Evolutionary conservation across 1,284 basidiomycete genomes (phyloP).

Genomic region (Chalciporus piperatoides): DNA sequence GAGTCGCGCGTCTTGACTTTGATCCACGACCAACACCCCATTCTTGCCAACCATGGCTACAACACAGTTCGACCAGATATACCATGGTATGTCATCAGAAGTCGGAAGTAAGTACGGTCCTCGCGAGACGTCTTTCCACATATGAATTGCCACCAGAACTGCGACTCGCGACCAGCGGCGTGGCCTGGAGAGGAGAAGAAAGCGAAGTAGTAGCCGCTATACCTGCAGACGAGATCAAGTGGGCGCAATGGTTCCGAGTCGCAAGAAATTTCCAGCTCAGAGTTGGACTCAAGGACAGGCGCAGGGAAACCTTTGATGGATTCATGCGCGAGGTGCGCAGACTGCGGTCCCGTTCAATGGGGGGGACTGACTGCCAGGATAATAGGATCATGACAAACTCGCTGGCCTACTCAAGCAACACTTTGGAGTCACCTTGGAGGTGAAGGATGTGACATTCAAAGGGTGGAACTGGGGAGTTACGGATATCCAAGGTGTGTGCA

Average conservation of each 20-base stretch:
- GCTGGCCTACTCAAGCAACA: constrained; percentile 76
- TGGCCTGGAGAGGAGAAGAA: constrained; percentile 87
- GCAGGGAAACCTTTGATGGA: constrained; percentile 87
- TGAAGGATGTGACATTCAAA: constrained; percentile 83
- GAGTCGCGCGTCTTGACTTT: constrained; percentile 12
- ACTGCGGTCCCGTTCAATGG: not conserved
- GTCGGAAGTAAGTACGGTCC: constrained; percentile 68
- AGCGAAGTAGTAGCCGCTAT: constrained; percentile 65
- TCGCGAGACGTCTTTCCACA: not conserved
- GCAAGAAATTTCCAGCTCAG: constrained; percentile 90
- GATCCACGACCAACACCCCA: constrained; percentile 16
- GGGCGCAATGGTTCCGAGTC: constrained; percentile 88
- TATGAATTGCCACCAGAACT: constrained; percentile 56
- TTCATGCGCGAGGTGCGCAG: constrained; percentile 80
- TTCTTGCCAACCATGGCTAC: constrained; percentile 44
- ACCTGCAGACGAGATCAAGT: constrained; percentile 74
- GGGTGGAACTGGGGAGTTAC: constrained; percentile 99
- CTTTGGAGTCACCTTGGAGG: constrained; percentile 84
- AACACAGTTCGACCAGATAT: constrained; percentile 82
- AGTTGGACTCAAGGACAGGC: constrained; percentile 74
- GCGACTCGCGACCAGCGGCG: constrained; percentile 81
- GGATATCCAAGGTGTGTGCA: constrained; percentile 80
- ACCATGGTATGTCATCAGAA: constrained; percentile 68
- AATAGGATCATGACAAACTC: constrained; percentile 80
- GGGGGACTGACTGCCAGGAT: constrained; percentile 3